These are phyloP conservation scores for Fusarium xyrophilum DNA, from an alignment of 2,329 filamentous ascomycete species.

Conservation along the genomic window DNA sequence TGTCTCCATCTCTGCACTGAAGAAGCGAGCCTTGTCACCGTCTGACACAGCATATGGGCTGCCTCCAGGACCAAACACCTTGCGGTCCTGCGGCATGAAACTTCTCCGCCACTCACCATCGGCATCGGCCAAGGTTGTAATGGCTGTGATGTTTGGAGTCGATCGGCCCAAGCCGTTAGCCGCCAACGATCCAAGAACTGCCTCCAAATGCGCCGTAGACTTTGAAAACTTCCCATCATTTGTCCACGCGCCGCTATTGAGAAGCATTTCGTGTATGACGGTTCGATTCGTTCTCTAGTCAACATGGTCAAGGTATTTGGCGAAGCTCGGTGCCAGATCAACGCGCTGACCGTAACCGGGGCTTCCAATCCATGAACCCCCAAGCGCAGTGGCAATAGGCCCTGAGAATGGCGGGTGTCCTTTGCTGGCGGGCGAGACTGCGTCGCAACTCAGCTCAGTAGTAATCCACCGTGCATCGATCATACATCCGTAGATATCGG, in stretches of 20 bases:
- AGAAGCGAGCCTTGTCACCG: conserved; percentile 2
- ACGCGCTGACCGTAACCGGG: conserved; percentile 24
- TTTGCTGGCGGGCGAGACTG: conserved; percentile 24
- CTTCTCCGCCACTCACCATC: conserved; percentile 31
- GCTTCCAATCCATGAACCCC: conserved; percentile 27
- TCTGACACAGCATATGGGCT: conserved; percentile 21
- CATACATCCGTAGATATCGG: conserved; percentile 34
- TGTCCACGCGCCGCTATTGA: conserved; percentile 29
- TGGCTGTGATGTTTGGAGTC: conserved; percentile 1
- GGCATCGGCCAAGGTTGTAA: conserved; percentile 11
- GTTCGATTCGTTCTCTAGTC: conserved; percentile 8
- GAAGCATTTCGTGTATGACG: conserved; percentile 28
- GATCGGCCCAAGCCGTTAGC: conserved; percentile 27
- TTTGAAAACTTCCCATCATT: conserved; percentile 7
- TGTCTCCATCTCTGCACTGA: conserved; percentile 28
- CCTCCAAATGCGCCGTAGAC: conserved; percentile 21
- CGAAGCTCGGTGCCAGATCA: conserved; percentile 22
- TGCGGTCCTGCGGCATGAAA: conserved; percentile 26
- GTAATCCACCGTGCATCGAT: conserved; percentile 28
- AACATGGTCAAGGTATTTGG: conserved; percentile 23
- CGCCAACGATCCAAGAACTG: conserved; percentile 16
- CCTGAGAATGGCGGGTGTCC: conserved; percentile 28
- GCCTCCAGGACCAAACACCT: conserved; percentile 28
- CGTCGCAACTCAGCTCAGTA: conserved; percentile 22
- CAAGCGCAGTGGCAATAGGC: conserved; percentile 14